Base-by-base conservation (phyloP, 1,284 basidiomycete species). In the Ceratobasidium sp. region DNA sequence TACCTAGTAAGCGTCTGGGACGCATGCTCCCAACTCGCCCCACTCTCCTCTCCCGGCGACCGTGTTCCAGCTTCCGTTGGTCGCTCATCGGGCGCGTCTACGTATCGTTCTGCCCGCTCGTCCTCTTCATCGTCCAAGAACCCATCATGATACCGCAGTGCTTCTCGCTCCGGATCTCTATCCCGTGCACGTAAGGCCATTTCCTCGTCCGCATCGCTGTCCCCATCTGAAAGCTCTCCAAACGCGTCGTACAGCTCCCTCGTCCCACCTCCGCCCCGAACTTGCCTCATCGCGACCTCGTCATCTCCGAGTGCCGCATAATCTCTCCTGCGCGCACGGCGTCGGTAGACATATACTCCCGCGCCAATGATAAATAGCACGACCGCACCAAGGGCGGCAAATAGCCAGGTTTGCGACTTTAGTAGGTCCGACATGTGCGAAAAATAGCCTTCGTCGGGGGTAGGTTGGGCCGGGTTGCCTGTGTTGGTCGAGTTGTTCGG, bases 191-290 rank as follows among this genome's bases (percentile, higher is more conserved):
- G 55, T 4, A 72, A 57, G 53, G 62, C 68, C 31, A 57, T 67
- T 34, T 72, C 70, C 49, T 74, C 73, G 20, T 74, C 73, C 7
- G 64, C 71, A 20, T 74, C 72, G 45, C 52, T 55, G 3, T 77
- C 76, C 25, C 82, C 82, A 73, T 92, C 90, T 27, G 87, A 89
- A 34, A 88, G 84, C 77, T 94, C 92, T 22, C 93, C 93, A 79
- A 96, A 96, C 15, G 94, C 93, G 78, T 96, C 94, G 75, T 96
- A 96, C 68, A 96, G 77, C 77, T 96, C 94, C 80, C 90, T 92
- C 45, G 90, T 88, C 20, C 85, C 72, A 29, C 82, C 78, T 58
- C 80, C 80, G 7, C 80, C 78, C 2, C 72, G 73, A 20, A 94
- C 77, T 2, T 87, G 77, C 54, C 83, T 83, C 90, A 96, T 90